A percentile compares a stretch with the other conserved stretches of the same genome.
These are phyloP conservation scores for Pythium graminicola DNA, from an alignment of 352 stramenopile species.

Conservation along the genomic window DNA sequence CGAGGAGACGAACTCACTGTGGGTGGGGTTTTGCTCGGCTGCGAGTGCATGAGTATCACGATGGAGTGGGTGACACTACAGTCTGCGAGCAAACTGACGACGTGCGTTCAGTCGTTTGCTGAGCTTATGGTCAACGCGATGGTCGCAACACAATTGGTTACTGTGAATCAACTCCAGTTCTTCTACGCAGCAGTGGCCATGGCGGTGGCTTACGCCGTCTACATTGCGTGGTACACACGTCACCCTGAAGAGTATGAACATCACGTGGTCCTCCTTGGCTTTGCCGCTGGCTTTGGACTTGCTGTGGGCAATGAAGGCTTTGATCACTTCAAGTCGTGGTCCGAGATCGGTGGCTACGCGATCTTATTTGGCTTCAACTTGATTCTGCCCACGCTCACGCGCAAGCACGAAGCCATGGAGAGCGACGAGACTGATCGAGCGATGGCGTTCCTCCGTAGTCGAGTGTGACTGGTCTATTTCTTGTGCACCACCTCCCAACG, in stretches of 20 bases:
- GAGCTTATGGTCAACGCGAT: not conserved
- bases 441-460: too few relatives aligned
- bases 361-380: not conserved
- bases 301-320: not conserved
- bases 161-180: not conserved
- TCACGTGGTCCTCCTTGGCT: not conserved
- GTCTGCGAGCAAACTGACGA: not conserved
- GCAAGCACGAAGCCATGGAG: not conserved
- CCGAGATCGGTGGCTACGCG: not conserved
- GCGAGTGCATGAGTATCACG: not conserved
- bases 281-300: not conserved
- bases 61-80: not conserved
- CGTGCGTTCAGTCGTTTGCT: not conserved
- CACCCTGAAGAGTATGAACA: not conserved
- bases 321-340: not conserved
- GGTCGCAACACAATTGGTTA: constrained; percentile 3
- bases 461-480: too few relatives aligned
- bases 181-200: not conserved
- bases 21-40: not conserved
- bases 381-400: not conserved
- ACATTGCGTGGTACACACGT: not conserved
- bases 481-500: too few relatives aligned
- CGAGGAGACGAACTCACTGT: not conserved
- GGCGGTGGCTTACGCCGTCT: not conserved
- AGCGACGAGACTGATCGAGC: not conserved